Evolutionary conservation across 2,329 filamentous ascomycete species (phyloP).

Genomic region (Alternaria sp.): DNA sequence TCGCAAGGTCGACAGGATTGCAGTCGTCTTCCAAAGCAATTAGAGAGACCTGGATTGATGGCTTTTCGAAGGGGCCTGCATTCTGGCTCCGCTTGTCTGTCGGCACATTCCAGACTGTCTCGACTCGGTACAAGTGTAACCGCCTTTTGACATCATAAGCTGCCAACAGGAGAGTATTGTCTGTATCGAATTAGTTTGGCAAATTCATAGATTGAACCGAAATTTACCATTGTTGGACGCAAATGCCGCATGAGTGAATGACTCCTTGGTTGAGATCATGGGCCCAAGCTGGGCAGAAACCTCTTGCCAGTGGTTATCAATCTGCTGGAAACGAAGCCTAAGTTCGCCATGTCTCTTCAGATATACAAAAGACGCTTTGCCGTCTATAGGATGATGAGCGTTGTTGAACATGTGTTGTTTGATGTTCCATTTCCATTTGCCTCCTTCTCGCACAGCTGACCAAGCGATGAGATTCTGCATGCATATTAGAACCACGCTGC

Average conservation of each 20-base stretch:
- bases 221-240: conserved; percentile 76
- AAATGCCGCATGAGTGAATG: conserved; percentile 54
- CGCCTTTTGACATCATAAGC: conserved; percentile 75
- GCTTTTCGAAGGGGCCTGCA: conserved; percentile 51
- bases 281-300: conserved; percentile 77
- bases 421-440: conserved; percentile 74
- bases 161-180: conserved; percentile 67
- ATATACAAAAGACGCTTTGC: conserved; percentile 78
- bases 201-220: conserved; percentile 37
- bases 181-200: conserved; percentile 29
- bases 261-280: conserved; percentile 67
- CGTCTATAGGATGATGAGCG: conserved; percentile 75
- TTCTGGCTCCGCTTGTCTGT: conserved; percentile 65
- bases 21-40: conserved; percentile 45
- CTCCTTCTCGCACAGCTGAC: conserved; percentile 51
- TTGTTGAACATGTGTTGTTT: conserved; percentile 72
- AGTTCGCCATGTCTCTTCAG: conserved; percentile 78
- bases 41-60: conserved; percentile 40
- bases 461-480: conserved; percentile 49
- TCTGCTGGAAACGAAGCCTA: conserved; percentile 80
- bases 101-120: conserved; percentile 75
- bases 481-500: conserved; percentile 9
- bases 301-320: conserved; percentile 76
- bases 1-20: conserved; percentile 37
- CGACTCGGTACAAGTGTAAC: conserved; percentile 76